These are phyloP conservation scores for Penicillium frequentans DNA, from an alignment of 2,329 filamentous ascomycete species.

Conservation along the genomic window DNA sequence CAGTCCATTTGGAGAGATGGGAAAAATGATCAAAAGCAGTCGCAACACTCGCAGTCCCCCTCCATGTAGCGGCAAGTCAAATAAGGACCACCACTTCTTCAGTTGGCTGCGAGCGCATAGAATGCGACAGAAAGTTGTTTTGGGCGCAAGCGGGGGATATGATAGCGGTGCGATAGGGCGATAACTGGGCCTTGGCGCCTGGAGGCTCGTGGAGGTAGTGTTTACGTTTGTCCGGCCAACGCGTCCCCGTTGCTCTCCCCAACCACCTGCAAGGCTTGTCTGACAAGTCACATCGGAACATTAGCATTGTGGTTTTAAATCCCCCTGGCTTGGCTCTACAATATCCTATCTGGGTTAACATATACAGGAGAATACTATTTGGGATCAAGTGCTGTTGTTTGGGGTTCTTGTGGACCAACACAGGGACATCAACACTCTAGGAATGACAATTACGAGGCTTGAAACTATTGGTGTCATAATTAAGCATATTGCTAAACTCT, in stretches of 20 bases:
- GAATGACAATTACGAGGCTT: too few species aligned
- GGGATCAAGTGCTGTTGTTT: background rate
- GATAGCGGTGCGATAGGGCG: conserved; percentile 24
- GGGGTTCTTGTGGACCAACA: background rate
- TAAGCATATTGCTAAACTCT: background rate
- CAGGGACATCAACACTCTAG: too few species aligned
- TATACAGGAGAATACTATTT: background rate
- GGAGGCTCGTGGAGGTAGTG: conserved; percentile 7
- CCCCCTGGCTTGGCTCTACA: background rate
- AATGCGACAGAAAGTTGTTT: conserved; percentile 15
- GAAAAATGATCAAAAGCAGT: conserved; percentile 1
- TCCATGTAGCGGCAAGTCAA: conserved; percentile 16
- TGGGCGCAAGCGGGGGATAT: conserved; percentile 19
- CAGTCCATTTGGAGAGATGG: conserved; percentile 9
- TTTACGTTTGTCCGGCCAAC: conserved; percentile 25
- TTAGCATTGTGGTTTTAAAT: background rate
- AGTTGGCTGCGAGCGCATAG: conserved; percentile 1
- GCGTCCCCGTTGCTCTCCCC: conserved; percentile 15
- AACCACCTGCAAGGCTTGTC: conserved; percentile 17
- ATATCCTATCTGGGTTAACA: background rate
- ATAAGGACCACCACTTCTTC: background rate
- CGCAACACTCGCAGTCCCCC: conserved; percentile 18
- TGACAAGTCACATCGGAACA: conserved; percentile 9
- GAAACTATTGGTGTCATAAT: background rate
- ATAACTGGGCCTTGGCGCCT: conserved; percentile 22